A percentile compares a stretch with the other conserved stretches of the same genome.
Conservation (phyloP, 495 filamentous ascomycete species). For the Penicillium chermesinum region DNA sequence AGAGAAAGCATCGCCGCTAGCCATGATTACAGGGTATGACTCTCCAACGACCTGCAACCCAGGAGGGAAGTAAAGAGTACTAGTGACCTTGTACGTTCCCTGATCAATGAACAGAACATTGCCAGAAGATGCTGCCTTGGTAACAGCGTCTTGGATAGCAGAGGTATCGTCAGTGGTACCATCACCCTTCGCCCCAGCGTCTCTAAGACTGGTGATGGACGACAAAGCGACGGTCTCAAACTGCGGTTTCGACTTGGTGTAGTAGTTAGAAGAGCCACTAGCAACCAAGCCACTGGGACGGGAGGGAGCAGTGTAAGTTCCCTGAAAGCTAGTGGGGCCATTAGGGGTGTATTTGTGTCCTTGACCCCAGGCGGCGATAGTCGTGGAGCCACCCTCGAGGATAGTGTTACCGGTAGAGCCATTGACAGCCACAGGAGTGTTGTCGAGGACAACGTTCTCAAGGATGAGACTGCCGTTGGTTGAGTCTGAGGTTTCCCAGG, state of each 20-base stretch:
- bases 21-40: constrained; percentile 59
- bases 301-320: constrained; percentile 27
- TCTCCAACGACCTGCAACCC: constrained; percentile 46
- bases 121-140: constrained; percentile 29
- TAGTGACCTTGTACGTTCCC: constrained; percentile 44
- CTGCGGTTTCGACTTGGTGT: constrained; percentile 50
- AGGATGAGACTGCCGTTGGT: constrained; percentile 52
- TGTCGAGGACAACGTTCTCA: constrained; percentile 64
- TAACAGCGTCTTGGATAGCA: constrained; percentile 44
- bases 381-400: constrained; percentile 54
- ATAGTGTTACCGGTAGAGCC: constrained; percentile 41
- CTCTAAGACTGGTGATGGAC: constrained; percentile 56
- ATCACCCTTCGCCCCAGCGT: constrained; percentile 60
- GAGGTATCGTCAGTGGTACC: constrained; percentile 62
- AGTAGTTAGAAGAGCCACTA: constrained; percentile 37
- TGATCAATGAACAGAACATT: constrained; percentile 49
- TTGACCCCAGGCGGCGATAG: constrained; percentile 51
- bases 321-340: constrained; percentile 40
- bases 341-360: constrained; percentile 47
- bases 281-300: constrained; percentile 37
- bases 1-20: constrained; percentile 55
- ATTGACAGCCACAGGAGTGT: constrained; percentile 57
- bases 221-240: constrained; percentile 45
- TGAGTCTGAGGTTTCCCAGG: constrained; percentile 30
- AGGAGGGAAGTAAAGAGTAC: constrained; percentile 41